Evolutionary conservation across 139 green algal genomes (phyloP).

Genomic region (Ettlia oleoabundans): DNA sequence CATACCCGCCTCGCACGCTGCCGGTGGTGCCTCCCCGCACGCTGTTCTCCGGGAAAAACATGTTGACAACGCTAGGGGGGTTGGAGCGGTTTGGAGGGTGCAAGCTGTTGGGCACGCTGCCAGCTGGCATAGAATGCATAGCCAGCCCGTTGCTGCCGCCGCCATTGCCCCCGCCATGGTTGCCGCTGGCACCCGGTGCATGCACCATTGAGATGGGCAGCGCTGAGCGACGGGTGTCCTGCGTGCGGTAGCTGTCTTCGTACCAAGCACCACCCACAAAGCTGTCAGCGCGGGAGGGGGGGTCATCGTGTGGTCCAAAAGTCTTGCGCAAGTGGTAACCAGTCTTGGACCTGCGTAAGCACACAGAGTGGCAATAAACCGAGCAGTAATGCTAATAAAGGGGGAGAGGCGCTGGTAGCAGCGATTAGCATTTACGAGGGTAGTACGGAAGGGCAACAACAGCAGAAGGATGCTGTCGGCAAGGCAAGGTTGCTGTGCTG

Average conservation of each 20-base stretch:
- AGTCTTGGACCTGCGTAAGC: constrained; percentile 4
- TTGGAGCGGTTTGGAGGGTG: background rate
- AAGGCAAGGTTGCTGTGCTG: too few species aligned
- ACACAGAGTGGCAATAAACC: background rate
- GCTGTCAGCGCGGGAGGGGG: constrained; percentile 17
- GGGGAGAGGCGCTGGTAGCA: too few species aligned
- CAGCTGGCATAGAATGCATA: too few species aligned
- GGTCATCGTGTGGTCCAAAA: constrained; percentile 8
- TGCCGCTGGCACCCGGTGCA: background rate
- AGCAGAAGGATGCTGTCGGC: too few species aligned
- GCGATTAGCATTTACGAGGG: too few species aligned
- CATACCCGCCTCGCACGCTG: background rate
- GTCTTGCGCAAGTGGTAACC: constrained; percentile 35
- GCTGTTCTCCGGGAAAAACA: constrained; percentile 11
- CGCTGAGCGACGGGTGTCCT: constrained; percentile 17
- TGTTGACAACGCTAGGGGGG: background rate
- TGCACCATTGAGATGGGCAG: constrained; percentile 1
- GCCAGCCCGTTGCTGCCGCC: background rate
- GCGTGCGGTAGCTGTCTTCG: constrained; percentile 21
- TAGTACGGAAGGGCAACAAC: too few species aligned
- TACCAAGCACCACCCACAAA: constrained; percentile 7
- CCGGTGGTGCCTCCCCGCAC: background rate
- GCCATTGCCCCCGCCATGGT: background rate
- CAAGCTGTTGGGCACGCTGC: background rate
- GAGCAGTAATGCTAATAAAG: too few species aligned